phyloP scores from a whole-genome alignment of 176 grass and related monocot genomes.

The Aegilops speltoides region DNA sequence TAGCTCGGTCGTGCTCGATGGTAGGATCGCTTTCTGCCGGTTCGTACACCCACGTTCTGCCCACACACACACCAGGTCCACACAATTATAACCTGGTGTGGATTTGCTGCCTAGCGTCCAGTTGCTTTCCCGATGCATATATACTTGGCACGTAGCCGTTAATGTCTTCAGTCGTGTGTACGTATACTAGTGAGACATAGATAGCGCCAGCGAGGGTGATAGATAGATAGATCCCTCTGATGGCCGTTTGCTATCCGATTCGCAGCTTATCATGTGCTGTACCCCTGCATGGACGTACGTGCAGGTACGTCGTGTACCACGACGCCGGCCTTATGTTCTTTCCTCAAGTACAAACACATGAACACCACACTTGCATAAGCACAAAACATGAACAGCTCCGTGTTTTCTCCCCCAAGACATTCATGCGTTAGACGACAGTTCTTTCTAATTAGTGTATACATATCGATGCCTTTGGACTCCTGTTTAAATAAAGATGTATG shows the following conservation, averaged over 20 bases:
- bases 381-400: neutral
- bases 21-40: neutral
- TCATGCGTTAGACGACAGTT: too few relatives aligned
- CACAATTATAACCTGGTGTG: neutral
- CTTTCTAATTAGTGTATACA: too few relatives aligned
- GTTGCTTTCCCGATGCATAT: neutral
- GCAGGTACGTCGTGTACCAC: neutral
- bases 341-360: neutral
- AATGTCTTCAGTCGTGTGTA: neutral
- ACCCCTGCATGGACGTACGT: neutral
- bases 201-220: neutral
- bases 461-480: too few relatives aligned
- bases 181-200: neutral
- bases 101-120: neutral
- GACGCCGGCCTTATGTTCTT: neutral
- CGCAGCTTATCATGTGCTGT: neutral
- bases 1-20: too few relatives aligned
- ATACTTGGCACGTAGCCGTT: neutral
- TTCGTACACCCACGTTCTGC: neutral
- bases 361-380: neutral
- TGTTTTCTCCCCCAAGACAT: too few relatives aligned
- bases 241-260: neutral
- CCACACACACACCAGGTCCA: neutral
- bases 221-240: neutral
- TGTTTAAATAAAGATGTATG: too few relatives aligned